These are phyloP conservation scores for Penicillium verrucosum DNA, from an alignment of 2,329 filamentous ascomycete species.

Conservation along the genomic window DNA sequence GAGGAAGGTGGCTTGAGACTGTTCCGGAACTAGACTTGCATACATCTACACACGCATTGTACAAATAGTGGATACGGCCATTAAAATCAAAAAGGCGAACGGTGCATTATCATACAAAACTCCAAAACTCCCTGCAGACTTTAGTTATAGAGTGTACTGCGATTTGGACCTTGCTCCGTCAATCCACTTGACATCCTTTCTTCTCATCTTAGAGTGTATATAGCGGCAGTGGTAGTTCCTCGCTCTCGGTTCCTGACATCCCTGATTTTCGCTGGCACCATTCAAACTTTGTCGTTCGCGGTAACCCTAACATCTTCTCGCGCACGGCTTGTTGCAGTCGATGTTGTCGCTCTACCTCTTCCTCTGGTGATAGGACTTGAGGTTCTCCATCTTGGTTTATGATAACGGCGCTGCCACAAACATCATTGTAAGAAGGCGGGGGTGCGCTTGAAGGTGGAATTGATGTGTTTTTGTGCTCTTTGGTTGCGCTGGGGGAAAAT, in stretches of 20 bases:
- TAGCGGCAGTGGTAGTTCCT: neutral
- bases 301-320: constrained; percentile 27
- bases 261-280: neutral
- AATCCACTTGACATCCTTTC: neutral
- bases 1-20: constrained; percentile 35
- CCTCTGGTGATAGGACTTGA: constrained; percentile 26
- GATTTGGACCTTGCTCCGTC: neutral
- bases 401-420: constrained; percentile 27
- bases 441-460: neutral
- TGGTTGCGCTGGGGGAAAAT: neutral
- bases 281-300: constrained; percentile 21
- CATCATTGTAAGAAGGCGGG: constrained; percentile 23
- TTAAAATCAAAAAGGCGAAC: constrained; percentile 1
- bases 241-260: neutral
- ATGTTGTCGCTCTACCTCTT: constrained; percentile 21
- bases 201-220: constrained; percentile 3
- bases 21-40: constrained; percentile 27
- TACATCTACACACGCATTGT: constrained; percentile 1
- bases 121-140: neutral
- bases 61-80: constrained; percentile 7
- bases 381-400: constrained; percentile 24
- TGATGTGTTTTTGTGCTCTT: neutral
- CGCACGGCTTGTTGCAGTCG: constrained; percentile 21
- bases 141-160: neutral
- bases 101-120: constrained; percentile 1